phyloP scores from a whole-genome alignment of 306 rosid genomes.

The Corylus americana region DNA sequence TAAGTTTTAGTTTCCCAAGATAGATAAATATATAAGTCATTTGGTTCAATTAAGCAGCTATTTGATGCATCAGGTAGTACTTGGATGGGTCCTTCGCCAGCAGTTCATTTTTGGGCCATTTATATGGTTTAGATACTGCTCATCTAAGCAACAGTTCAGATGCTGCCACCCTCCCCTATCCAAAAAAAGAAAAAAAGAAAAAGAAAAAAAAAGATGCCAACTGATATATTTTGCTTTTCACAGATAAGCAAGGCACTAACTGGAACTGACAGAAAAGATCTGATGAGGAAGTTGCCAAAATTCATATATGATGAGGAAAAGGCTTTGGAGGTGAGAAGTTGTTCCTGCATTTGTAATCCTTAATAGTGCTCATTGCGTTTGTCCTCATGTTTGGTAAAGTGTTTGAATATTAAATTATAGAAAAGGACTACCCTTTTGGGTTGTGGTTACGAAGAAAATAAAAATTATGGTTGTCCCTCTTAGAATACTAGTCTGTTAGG shows the following conservation, averaged over 20 bases:
- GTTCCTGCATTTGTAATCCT: constrained; percentile 13
- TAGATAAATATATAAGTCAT: not conserved
- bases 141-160: not conserved
- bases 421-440: not conserved
- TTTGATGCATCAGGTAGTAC: not conserved
- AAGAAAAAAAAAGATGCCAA: not conserved
- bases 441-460: not conserved
- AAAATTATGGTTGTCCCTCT: not conserved
- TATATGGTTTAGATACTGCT: not conserved
- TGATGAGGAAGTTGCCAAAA: constrained; percentile 69
- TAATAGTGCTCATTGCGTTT: constrained; percentile 17
- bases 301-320: constrained; percentile 68
- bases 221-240: constrained; percentile 10
- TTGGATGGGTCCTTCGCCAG: not conserved
- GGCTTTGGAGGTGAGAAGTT: constrained; percentile 59
- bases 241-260: constrained; percentile 62
- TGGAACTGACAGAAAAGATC: constrained; percentile 53
- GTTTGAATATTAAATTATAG: not conserved
- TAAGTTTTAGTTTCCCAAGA: not conserved
- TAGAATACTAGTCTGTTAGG: not conserved
- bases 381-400: constrained; percentile 5
- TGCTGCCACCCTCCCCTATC: not conserved
- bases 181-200: too few relatives aligned
- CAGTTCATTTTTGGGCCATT: not conserved
- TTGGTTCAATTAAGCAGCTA: not conserved